Evolutionary conservation across 73 alveolate species (phyloP), one percentile per base, ranked within the genome.

Genomic region (Blepharisma japonicum): DNA sequence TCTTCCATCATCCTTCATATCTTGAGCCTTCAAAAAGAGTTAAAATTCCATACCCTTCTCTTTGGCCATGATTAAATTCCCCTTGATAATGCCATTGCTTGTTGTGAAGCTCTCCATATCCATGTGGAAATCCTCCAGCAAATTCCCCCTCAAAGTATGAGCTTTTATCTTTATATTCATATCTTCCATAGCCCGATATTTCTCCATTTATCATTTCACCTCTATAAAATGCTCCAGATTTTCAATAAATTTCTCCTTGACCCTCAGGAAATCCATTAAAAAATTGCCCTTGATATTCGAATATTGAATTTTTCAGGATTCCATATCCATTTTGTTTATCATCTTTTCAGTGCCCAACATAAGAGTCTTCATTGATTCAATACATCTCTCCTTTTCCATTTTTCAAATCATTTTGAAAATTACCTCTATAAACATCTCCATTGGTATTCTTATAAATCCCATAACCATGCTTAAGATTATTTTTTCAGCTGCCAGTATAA

Each of bases 371-470:
- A 55, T 38, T 55, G 53, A 42, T 6, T 45, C 56, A 55, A n/a
- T 50, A 46, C 54, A 51, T 20, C 53, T 77, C 76, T 45, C 81
- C 81, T 49, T 71, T 38, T 9, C 81, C 81, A 6, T 71, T 11
- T 42, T 42, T 49, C 27, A 38, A 42, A 6, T 32, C 32, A 4
- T 6, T 4, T 50, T 71, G 39, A 14, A 46, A 6, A 8, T 46
- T 23, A n/a, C 81, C 81, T 49, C 21, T 38, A 45, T 71, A 71
- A 5, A 42, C 71, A 48, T 42, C 47, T 5, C 81, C 81, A 6
- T 46, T 61, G 20, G 45, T 6, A 6, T 38, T 6, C 7, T 0
- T 8, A 71, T 42, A 71, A 6, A 18, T 5, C 23, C 81, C 81
- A 38, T 18, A 18, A 9, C 81, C 81, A 6, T 42, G 51, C 20